A percentile compares a stretch with the other conserved stretches of the same genome.
Evolutionary conservation across 768 basidiomycete genomes (phyloP).

Genomic region (Mycena vulgaris): DNA sequence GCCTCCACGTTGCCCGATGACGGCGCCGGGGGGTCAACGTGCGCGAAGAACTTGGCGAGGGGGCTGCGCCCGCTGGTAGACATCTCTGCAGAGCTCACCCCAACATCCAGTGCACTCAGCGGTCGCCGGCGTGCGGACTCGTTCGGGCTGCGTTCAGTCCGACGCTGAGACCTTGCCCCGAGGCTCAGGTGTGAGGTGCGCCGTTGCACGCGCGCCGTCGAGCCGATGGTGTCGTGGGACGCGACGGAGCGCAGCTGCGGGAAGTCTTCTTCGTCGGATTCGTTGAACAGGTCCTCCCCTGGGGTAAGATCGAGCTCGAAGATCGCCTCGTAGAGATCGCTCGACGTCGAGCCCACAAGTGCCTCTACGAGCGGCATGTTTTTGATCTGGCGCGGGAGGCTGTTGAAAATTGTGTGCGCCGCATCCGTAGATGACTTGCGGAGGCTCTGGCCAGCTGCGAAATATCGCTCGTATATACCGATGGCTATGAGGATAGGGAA

Average conservation of each 20-base stretch:
- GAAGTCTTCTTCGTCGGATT: slow-evolving; percentile 62
- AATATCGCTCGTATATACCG: slow-evolving; percentile 83
- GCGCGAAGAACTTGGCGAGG: slow-evolving; percentile 64
- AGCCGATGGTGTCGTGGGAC: slow-evolving; percentile 54
- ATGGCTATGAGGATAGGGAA: slow-evolving; percentile 87
- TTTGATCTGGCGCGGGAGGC: slow-evolving; percentile 80
- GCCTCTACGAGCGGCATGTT: slow-evolving; percentile 83
- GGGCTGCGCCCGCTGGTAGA: slow-evolving; percentile 58
- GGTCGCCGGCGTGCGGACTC: slow-evolving; percentile 39
- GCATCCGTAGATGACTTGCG: slow-evolving; percentile 68
- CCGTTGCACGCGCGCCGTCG: slow-evolving; percentile 27
- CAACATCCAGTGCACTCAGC: slow-evolving; percentile 38
- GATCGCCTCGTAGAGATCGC: slow-evolving; percentile 82
- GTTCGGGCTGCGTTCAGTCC: slow-evolving; percentile 37
- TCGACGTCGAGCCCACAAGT: slow-evolving; percentile 78
- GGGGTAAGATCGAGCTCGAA: slow-evolving; percentile 76
- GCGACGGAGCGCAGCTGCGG: slow-evolving; percentile 56
- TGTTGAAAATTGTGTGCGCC: slow-evolving; percentile 72
- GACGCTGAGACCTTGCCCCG: slow-evolving; percentile 35
- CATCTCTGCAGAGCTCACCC: slow-evolving; percentile 40
- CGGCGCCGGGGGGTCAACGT: slow-evolving; percentile 34
- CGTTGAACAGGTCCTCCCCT: slow-evolving; percentile 67
- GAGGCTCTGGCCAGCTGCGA: slow-evolving; percentile 64
- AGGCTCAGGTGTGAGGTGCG: slow-evolving; percentile 42
- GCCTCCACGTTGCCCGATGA: slow-evolving; percentile 55